Base-by-base conservation (phyloP, 495 filamentous ascomycete species). In the Talaromyces trachyspermus region DNA sequence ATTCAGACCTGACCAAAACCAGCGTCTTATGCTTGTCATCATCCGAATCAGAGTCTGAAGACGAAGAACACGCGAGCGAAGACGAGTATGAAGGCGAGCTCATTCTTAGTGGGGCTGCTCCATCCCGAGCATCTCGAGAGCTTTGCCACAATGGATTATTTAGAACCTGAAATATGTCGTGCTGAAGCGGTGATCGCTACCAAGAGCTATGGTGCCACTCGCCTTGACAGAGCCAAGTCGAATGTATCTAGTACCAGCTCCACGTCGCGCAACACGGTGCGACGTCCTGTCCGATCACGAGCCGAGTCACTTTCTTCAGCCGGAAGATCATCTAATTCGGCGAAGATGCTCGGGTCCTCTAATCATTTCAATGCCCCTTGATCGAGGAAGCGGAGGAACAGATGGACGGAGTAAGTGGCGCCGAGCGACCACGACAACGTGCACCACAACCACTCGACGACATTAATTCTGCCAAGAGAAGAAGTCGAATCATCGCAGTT, bases 401-500 rank as follows among this genome's bases (percentile, higher is more conserved):
- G 17, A 22, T 22, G 20, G 44, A 37, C 11, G 19, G 11, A 4
- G 17, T 17, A 14, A 36, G 14, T 7, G 19, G 18, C 30, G 18
- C 14, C 10, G 8, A 29, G 14, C 11, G 30, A 17, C 29, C 12
- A 14, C 11, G 15, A 8, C 19, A 14, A n/a, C 44, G 20, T 18
- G 22, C 44, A 11, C 22, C 30, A 4, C 18, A 22, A 8, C 22
- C 44, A 4, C 14, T 23, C 32, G 36, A 9, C 11, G 30, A 46
- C 26, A 27, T 35, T 17, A 17, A 36, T 22, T 46, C 44, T 26
- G 44, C 19, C 5, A 60, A 43, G 52, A 57, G 26, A 46, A 71
- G 74, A 51, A 83, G 78, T 42, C 81, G 82, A 29, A 70, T 92
- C 30, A 92, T 95, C 78, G 83, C 85, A 0, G 88, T 95, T 40